These are phyloP conservation scores for Starmerella stellata DNA, from an alignment of 805 yeast genomes.

Conservation along the genomic window DNA sequence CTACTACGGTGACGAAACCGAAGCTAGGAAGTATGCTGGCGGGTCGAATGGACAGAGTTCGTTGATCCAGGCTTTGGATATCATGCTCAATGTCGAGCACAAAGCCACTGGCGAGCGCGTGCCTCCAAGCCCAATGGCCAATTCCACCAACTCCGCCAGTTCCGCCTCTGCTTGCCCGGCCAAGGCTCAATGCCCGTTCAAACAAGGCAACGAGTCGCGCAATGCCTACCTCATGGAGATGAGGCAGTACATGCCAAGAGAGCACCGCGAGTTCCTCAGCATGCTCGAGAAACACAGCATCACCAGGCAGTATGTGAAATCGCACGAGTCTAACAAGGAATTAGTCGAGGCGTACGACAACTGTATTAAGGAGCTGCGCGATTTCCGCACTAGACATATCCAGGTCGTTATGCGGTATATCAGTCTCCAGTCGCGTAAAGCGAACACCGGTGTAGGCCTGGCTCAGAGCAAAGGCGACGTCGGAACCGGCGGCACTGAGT, in stretches of 20 bases:
- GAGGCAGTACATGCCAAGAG: conserved; percentile 80
- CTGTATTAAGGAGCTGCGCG: conserved; percentile 69
- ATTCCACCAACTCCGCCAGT: conserved; percentile 1
- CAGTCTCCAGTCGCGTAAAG: conserved; percentile 52
- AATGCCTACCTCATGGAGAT: conserved; percentile 54
- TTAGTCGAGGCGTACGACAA: conserved; percentile 66
- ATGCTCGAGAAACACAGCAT: conserved; percentile 40
- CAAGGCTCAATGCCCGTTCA: neutral
- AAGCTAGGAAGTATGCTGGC: conserved; percentile 49
- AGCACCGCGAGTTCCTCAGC: conserved; percentile 56
- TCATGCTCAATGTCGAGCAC: conserved; percentile 58
- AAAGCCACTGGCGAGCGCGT: conserved; percentile 49
- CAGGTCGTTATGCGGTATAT: conserved; percentile 82
- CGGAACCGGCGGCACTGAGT: conserved; percentile 90
- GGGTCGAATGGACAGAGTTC: conserved; percentile 93
- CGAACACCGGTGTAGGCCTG: conserved; percentile 37
- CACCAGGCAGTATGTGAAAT: conserved; percentile 45
- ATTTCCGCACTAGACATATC: conserved; percentile 81
- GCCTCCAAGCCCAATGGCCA: conserved; percentile 14
- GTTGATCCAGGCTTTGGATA: conserved; percentile 69
- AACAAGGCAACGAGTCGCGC: conserved; percentile 1
- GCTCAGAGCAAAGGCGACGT: conserved; percentile 30
- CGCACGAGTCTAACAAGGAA: conserved; percentile 28
- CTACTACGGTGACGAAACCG: conserved; percentile 46
- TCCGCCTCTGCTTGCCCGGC: conserved; percentile 1